Conservation (phyloP, 2,329 filamentous ascomycete genomes). For the Colletotrichum camelliae region DNA sequence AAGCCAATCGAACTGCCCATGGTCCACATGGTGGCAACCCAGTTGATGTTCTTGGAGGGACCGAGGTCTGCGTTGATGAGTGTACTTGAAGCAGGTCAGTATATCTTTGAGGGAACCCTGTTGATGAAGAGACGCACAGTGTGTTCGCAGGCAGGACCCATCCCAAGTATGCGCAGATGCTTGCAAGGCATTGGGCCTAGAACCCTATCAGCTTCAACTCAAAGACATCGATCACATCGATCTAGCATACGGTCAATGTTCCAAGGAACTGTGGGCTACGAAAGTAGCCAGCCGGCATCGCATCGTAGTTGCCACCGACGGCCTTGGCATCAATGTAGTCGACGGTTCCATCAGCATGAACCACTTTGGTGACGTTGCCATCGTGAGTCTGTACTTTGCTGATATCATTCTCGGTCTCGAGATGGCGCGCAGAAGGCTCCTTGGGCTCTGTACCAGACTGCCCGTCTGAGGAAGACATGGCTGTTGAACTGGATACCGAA, state of each 20-base stretch:
- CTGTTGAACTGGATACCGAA: neutral
- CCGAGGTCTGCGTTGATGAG: slow-evolving; percentile 38
- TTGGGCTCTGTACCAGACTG: neutral
- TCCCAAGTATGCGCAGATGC: slow-evolving; percentile 37
- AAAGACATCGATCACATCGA: too few relatives aligned
- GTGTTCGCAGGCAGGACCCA: slow-evolving; percentile 42
- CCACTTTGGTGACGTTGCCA: slow-evolving; percentile 32
- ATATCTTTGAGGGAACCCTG: neutral
- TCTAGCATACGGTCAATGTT: slow-evolving; percentile 36
- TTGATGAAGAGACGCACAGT: slow-evolving; percentile 25
- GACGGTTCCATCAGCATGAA: slow-evolving; percentile 44
- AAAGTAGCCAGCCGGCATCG: slow-evolving; percentile 47
- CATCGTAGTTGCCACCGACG: slow-evolving; percentile 43
- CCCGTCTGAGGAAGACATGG: neutral
- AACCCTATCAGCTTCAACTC: neutral
- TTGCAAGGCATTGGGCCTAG: slow-evolving; percentile 36
- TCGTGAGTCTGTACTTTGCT: slow-evolving; percentile 30
- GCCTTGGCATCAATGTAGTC: slow-evolving; percentile 46
- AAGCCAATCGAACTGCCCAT: slow-evolving; percentile 43
- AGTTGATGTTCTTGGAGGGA: slow-evolving; percentile 33
- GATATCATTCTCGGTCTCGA: slow-evolving; percentile 35
- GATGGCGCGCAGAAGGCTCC: neutral
- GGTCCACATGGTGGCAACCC: slow-evolving; percentile 41
- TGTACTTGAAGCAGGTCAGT: slow-evolving; percentile 17
- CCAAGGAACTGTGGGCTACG: slow-evolving; percentile 43